Evolutionary conservation across 805 yeast species (phyloP), one percentile per base, ranked within the genome.

Genomic region (Suhomyces xylopsoci): DNA sequence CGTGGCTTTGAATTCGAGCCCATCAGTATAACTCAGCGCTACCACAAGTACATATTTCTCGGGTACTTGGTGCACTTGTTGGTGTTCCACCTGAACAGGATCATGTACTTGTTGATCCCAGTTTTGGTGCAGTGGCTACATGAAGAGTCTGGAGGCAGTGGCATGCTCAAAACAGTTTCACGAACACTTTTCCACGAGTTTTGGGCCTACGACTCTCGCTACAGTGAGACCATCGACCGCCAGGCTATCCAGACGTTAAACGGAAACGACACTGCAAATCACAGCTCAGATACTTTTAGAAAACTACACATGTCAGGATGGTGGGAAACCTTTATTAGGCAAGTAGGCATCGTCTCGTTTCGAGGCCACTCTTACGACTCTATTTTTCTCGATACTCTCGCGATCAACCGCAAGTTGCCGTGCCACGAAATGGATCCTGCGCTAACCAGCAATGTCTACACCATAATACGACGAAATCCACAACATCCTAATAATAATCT

Each of bases 1-100:
- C 60, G 56, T 10, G 74, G 77, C 77, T 62, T 74, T 8, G 64
- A 57, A 28, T 57, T 69, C 56, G 73, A 71, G 34, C 77, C 77
- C 1, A 36, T 45, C 10, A 30, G 59, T 9, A 54, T 71, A 8
- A 58, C 61, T n/a, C 45, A 47, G 6, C 20, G 51, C 0, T 62
- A 70, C 52, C 61, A 66, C 24, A 44, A 48, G 15, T 67, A 65
- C 22, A 52, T 73, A 8, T 51, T 73, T 12, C 40, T 67, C 2
- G 78, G 78, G 1, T 74, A 74, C 53, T 47, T 74, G 12, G 44
- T 70, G 5, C 74, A 72, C 45, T 51, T 74, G 19, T 48, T 73
- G 5, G 66, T 66, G n/a, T 57, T 73, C 51, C 64, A 73, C 49
- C 76, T 69, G 74, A 58, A 62, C 12, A 59, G 54, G 53, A 55